phyloP scores from a whole-genome alignment of 1,284 basidiomycete species.

The Naganishia liquefaciens region DNA sequence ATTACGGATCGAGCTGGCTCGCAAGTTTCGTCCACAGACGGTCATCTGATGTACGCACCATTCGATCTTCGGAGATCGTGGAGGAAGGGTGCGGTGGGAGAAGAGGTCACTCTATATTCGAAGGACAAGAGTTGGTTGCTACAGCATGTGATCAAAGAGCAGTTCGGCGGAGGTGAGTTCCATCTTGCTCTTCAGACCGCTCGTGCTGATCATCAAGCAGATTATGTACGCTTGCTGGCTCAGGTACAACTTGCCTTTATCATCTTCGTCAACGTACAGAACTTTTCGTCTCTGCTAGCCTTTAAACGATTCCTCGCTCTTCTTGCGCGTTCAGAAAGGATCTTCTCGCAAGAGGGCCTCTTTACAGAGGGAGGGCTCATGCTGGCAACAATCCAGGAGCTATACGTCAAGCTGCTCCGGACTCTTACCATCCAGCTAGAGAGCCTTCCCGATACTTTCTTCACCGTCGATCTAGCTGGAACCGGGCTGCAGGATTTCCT shows the following conservation, averaged over 20 bases:
- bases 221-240: constrained; percentile 47
- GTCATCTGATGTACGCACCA: constrained; percentile 40
- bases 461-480: constrained; percentile 48
- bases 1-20: neutral
- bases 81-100: constrained; percentile 52
- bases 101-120: constrained; percentile 52
- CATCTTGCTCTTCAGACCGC: neutral
- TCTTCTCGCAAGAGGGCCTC: constrained; percentile 31
- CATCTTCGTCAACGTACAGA: constrained; percentile 53
- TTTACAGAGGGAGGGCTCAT: constrained; percentile 7
- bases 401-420: constrained; percentile 40
- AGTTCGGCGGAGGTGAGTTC: constrained; percentile 48
- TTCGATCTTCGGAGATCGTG: constrained; percentile 54
- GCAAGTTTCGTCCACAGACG: neutral
- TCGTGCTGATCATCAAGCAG: constrained; percentile 37
- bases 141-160: constrained; percentile 40
- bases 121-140: constrained; percentile 56
- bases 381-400: constrained; percentile 8
- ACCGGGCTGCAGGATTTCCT: constrained; percentile 53
- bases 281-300: constrained; percentile 50
- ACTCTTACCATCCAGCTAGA: constrained; percentile 46
- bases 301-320: constrained; percentile 54
- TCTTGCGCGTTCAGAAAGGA: constrained; percentile 42
- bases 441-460: constrained; percentile 48
- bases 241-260: constrained; percentile 55